Evolutionary conservation across 1,284 basidiomycete species (phyloP).

Genomic region (Irpex sp.): DNA sequence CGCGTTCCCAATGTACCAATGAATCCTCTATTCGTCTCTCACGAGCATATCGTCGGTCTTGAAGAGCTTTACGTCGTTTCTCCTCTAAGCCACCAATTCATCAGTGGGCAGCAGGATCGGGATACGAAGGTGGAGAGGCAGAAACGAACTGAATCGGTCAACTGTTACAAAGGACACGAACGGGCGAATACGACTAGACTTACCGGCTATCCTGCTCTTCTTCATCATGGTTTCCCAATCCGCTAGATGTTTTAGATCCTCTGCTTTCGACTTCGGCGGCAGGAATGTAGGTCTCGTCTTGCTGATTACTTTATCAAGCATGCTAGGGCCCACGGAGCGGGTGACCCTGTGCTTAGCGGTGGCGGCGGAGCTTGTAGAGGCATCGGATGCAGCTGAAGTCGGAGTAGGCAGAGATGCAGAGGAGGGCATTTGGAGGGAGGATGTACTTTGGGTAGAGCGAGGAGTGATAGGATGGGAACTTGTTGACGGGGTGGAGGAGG

Average conservation of each 20-base stretch:
- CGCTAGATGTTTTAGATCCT: conserved; percentile 82
- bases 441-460: conserved; percentile 16
- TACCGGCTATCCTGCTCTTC: conserved; percentile 68
- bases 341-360: conserved; percentile 36
- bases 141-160: conserved; percentile 25
- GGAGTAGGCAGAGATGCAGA: conserved; percentile 13
- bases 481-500: not conserved
- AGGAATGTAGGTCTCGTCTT: conserved; percentile 79
- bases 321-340: conserved; percentile 60
- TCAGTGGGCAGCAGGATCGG: not conserved
- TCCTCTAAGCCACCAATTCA: conserved; percentile 46
- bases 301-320: conserved; percentile 72
- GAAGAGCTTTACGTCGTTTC: conserved; percentile 58
- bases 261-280: conserved; percentile 78
- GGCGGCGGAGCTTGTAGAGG: conserved; percentile 12
- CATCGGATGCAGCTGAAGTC: conserved; percentile 15
- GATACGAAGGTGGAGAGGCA: conserved; percentile 1
- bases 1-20: conserved; percentile 71
- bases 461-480: conserved; percentile 9
- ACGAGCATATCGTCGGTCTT: conserved; percentile 62
- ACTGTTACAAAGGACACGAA: conserved; percentile 21
- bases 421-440: conserved; percentile 18
- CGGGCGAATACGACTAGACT: conserved; percentile 23
- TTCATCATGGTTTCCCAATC: conserved; percentile 95
- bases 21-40: conserved; percentile 71